Evolutionary conservation across 2,329 filamentous ascomycete species (phyloP).

Genomic region (Fusarium tuaranense): DNA sequence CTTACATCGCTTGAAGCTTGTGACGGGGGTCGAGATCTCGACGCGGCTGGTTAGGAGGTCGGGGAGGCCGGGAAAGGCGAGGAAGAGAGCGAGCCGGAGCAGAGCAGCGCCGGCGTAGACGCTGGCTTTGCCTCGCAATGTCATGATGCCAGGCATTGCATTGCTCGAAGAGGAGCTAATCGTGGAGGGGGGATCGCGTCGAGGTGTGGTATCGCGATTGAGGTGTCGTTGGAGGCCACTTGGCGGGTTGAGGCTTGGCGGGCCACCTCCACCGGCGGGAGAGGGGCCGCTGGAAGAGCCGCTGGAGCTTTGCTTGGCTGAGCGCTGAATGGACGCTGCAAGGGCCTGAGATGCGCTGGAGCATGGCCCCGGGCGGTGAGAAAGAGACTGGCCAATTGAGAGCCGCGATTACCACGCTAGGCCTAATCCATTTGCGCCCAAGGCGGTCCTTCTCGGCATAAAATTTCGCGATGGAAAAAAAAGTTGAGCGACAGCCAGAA

Average conservation of each 20-base stretch:
- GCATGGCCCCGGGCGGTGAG: conserved; percentile 13
- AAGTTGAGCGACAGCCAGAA: conserved; percentile 47
- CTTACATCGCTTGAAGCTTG: conserved; percentile 96
- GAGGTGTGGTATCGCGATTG: conserved; percentile 29
- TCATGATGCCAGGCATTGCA: conserved; percentile 54
- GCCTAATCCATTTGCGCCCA: neutral
- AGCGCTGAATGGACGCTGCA: conserved; percentile 31
- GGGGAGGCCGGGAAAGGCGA: conserved; percentile 84
- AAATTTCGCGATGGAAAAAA: conserved; percentile 49
- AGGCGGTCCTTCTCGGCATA: conserved; percentile 50
- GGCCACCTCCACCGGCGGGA: conserved; percentile 32
- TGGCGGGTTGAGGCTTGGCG: conserved; percentile 44
- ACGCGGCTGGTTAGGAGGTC: conserved; percentile 90
- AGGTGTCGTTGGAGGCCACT: conserved; percentile 43
- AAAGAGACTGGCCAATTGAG: conserved; percentile 6
- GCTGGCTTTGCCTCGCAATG: conserved; percentile 56
- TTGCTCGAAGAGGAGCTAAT: conserved; percentile 39
- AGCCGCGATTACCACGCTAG: conserved; percentile 12
- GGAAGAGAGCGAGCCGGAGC: conserved; percentile 83
- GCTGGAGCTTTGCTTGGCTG: conserved; percentile 23
- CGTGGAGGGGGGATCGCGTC: conserved; percentile 28
- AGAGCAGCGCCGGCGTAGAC: conserved; percentile 82
- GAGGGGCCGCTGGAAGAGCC: conserved; percentile 38
- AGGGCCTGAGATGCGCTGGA: conserved; percentile 26
- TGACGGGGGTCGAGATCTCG: conserved; percentile 96